Evolutionary conservation across 768 basidiomycete species (phyloP), one percentile per base, ranked within the genome.

Genomic region (Hirschioporus abietinus): DNA sequence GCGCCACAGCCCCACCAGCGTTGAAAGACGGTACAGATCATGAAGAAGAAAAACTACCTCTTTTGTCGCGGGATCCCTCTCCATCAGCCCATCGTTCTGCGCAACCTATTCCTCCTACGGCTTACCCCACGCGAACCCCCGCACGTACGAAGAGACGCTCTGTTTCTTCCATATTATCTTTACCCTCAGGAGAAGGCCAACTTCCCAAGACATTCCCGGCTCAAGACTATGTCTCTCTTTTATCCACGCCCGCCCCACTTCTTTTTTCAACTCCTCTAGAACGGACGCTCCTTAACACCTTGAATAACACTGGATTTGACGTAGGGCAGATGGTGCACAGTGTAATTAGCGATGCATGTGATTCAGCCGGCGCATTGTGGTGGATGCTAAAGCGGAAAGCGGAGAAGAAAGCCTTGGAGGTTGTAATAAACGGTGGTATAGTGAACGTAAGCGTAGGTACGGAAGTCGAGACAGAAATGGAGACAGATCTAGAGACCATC

Each of bases 61-160:
- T 34, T 15, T 61, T 34, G 15, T 34, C 60, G 24, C 30, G 73
- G 71, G 67, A 65, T 12, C 70, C 72, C 60, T 71, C 67, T 66
- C 72, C 65, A 17, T 77, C 68, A 66, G 60, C 23, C 5, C 20
- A 62, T 6, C 12, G 8, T 23, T 27, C 42, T 27, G 34, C 35
- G 7, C 69, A 73, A 1, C 60, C 64, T 26, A 76, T 72, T 65
- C 72, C 81, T 17, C 85, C 92, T 27, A 88, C 89, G 30, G 74
- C 83, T 0, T 79, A 85, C 69, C 88, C 93, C 4, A 79, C 88
- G 25, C 91, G 96, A 12, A 99, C 96, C 0, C 96, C 96, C 4
- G 94, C 90, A 3, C 87, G 96, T 12, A 99, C 96, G 1, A 99
- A 99, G 75, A 89, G 96, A 4, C 91, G 96, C 25, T 97, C 95